phyloP scores from a whole-genome alignment of 495 filamentous ascomycete species.

The Xylaria bambusicola region DNA sequence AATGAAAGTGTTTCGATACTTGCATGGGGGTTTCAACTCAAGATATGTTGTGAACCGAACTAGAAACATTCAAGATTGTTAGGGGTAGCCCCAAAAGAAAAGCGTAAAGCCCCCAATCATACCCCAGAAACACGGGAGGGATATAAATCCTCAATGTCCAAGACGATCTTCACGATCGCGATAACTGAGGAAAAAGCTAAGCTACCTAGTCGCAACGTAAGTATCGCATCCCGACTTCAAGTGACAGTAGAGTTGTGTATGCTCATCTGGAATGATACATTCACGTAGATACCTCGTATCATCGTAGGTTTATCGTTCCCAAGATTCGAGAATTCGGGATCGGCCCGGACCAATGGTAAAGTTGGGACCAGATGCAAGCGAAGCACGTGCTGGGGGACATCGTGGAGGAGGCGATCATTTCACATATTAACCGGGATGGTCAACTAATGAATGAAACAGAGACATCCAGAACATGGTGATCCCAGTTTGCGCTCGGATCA shows the following conservation, averaged over 20 bases:
- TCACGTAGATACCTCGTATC: no score
- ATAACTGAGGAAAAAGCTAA: no score
- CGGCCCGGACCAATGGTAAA: conserved; percentile 14
- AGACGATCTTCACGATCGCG: no score
- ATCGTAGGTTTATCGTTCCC: background rate
- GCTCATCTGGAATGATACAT: no score
- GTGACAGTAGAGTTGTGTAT: no score
- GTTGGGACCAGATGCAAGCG: conserved; percentile 10
- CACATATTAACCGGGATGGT: conserved; percentile 14
- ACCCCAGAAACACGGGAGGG: background rate
- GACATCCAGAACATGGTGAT: conserved; percentile 1
- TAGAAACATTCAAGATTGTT: no score
- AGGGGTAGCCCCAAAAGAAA: no score
- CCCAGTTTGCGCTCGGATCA: no score
- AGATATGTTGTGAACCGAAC: background rate
- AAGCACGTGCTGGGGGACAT: conserved; percentile 12
- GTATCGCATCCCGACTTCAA: no score
- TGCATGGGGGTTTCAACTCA: background rate
- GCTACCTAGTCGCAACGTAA: no score
- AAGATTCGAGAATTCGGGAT: conserved; percentile 13
- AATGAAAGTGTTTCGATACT: background rate
- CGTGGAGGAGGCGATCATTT: conserved; percentile 8
- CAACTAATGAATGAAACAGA: background rate
- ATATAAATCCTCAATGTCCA: no score
- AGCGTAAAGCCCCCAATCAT: no score